These are phyloP conservation scores for Tetraselmis chui DNA, from an alignment of 139 green algal genomes.

Conservation along the genomic window DNA sequence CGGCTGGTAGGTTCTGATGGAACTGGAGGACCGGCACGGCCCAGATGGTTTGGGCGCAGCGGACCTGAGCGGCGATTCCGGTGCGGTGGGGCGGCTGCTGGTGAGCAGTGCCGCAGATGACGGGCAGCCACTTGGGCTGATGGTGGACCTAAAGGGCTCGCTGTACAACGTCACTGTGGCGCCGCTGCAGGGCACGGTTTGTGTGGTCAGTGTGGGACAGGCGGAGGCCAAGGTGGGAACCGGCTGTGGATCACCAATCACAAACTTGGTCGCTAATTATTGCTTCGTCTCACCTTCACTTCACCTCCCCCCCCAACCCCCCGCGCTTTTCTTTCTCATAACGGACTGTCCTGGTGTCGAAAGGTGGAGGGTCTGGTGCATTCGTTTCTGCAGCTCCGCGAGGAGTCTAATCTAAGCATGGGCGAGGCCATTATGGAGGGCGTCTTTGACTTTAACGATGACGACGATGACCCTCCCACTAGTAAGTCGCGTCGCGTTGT, in stretches of 20 bases:
- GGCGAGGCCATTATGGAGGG: background rate
- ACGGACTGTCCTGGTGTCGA: no score
- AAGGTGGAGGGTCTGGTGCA: background rate
- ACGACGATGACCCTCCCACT: background rate
- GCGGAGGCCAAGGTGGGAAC: slow-evolving; percentile 41
- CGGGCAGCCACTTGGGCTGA: slow-evolving; percentile 1
- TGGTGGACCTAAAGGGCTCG: slow-evolving; percentile 54
- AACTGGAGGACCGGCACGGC: slow-evolving; percentile 24
- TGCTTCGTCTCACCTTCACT: no score
- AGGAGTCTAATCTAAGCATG: background rate
- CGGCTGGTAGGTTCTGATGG: slow-evolving; percentile 33
- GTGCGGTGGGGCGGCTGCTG: slow-evolving; percentile 44
- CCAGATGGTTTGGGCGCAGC: slow-evolving; percentile 15
- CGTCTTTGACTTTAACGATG: background rate
- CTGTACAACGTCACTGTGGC: slow-evolving; percentile 39
- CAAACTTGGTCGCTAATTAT: no score
- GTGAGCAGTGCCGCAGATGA: slow-evolving; percentile 7
- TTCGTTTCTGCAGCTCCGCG: background rate
- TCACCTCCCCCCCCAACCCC: no score
- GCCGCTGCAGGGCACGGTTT: slow-evolving; percentile 37
- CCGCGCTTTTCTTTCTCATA: no score
- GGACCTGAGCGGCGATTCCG: slow-evolving; percentile 47
- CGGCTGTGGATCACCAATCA: no score
- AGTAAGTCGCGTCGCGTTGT: background rate
- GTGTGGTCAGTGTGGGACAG: slow-evolving; percentile 39